Evolutionary conservation across 805 yeast genomes (phyloP).

Genomic region (Barnettozyma wickerhamii): DNA sequence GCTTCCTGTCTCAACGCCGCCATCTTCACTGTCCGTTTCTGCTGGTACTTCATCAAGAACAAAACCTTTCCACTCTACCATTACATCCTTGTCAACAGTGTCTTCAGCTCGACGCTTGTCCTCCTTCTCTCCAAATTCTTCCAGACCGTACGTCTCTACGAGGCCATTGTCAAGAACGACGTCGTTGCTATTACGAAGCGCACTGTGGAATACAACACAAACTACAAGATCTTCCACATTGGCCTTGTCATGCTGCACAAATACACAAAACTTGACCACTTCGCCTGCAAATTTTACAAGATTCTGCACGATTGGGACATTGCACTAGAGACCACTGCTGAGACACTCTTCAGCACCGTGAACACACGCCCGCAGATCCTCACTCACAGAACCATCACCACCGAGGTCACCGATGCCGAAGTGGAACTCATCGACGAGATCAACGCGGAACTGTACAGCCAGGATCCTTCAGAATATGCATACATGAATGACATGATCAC

Average conservation of each 20-base stretch:
- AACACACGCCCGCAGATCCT: neutral
- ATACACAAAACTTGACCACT: neutral
- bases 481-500: no score
- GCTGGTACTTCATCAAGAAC: conserved; percentile 13
- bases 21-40: conserved; percentile 25
- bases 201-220: neutral
- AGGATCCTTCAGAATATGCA: no score
- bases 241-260: neutral
- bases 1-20: conserved; percentile 29
- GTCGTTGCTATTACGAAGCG: neutral
- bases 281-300: neutral
- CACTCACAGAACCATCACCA: neutral
- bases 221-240: conserved; percentile 2
- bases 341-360: neutral
- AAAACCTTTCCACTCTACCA: conserved; percentile 27
- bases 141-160: neutral
- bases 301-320: neutral
- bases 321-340: neutral
- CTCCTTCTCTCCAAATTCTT: conserved; percentile 25
- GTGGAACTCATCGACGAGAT: neutral
- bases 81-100: conserved; percentile 24
- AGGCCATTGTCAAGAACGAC: conserved; percentile 1
- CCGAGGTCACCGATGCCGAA: neutral
- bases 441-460: no score
- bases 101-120: conserved; percentile 28